Evolutionary conservation across 169 alveolate genomes (phyloP), one percentile per base, ranked within the genome.

Genomic region (Cryptosporidium parvum): DNA sequence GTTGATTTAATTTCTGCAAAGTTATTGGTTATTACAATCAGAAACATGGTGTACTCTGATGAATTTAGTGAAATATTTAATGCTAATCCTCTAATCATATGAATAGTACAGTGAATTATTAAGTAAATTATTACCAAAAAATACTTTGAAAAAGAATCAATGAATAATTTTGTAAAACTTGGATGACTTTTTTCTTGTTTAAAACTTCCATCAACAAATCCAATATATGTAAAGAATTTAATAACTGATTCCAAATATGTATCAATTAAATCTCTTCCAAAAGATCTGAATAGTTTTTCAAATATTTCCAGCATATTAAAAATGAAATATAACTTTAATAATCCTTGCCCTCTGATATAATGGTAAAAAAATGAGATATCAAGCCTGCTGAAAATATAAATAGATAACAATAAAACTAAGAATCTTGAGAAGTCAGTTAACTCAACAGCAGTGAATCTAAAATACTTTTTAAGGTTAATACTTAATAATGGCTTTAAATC

Each of bases 11-110:
- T 93, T 71, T 96, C 98, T 31, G 97, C 96, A 56, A 95, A 96
- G 91, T 96, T 96, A 91, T 96, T 96, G 73, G 96, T 95, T 44
- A 96, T 94, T 72, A 96, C 94, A 42, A 96, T 93, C 35, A 96
- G 86, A 87, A 96, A 96, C 98, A 96, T 96, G 14, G 96, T 94
- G 3, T 96, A 94, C 93, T 96, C 98, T 59, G 97, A 94, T 18
- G 98, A 96, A 70, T 95, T 94, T 56, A 96, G 93, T n/a, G 98
- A 97, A 37, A 96, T 96, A 86, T 95, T 95, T 48, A 96, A 87
- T 42, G 95, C 92, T 51, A 96, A 91, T 44, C 95, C 96, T 35
- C 98, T 93, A 31, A 95, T 80, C 69, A 96, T 94, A 44, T 96
- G 98, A 86, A 95, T 91, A 70, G 93, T 93, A 16, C 96, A 65